A percentile compares a stretch with the other conserved stretches of the same genome.
Conservation (phyloP, 768 basidiomycete species). For the Cantharellus anzutake region DNA sequence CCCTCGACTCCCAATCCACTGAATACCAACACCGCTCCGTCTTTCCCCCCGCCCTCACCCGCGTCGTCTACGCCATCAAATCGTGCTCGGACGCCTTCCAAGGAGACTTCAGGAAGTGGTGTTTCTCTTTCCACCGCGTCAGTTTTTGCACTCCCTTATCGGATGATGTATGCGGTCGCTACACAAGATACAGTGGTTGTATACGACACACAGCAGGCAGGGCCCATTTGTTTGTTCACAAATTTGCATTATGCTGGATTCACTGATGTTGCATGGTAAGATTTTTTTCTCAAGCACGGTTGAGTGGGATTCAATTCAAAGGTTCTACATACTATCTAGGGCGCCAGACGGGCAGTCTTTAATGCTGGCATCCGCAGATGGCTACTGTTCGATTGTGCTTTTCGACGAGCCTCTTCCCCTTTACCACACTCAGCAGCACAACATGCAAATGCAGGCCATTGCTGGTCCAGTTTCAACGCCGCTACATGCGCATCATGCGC, state of each 20-base stretch:
- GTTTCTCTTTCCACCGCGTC: slow-evolving; percentile 13
- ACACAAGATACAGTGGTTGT: slow-evolving; percentile 92
- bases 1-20: slow-evolving; percentile 16
- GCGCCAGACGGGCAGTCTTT: slow-evolving; percentile 90
- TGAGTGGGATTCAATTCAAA: background rate
- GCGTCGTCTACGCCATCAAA: slow-evolving; percentile 2
- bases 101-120: background rate
- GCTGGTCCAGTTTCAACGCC: slow-evolving; percentile 35
- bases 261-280: slow-evolving; percentile 90
- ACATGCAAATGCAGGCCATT: slow-evolving; percentile 77
- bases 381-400: slow-evolving; percentile 87
- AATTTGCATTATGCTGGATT: slow-evolving; percentile 97
- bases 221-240: slow-evolving; percentile 77
- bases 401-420: slow-evolving; percentile 88
- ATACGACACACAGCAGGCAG: slow-evolving; percentile 92
- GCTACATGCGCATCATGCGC: slow-evolving; percentile 18
- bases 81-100: slow-evolving; percentile 1
- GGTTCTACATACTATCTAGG: slow-evolving; percentile 29
- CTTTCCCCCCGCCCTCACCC: slow-evolving; percentile 1
- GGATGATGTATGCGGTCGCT: slow-evolving; percentile 87
- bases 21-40: slow-evolving; percentile 2
- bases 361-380: slow-evolving; percentile 81
- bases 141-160: slow-evolving; percentile 77
- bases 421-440: slow-evolving; percentile 79
- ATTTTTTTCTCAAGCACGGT: slow-evolving; percentile 7